These are phyloP conservation scores for Aspergillus aculeatus DNA, from an alignment of 2,329 filamentous ascomycete genomes.

Conservation along the genomic window DNA sequence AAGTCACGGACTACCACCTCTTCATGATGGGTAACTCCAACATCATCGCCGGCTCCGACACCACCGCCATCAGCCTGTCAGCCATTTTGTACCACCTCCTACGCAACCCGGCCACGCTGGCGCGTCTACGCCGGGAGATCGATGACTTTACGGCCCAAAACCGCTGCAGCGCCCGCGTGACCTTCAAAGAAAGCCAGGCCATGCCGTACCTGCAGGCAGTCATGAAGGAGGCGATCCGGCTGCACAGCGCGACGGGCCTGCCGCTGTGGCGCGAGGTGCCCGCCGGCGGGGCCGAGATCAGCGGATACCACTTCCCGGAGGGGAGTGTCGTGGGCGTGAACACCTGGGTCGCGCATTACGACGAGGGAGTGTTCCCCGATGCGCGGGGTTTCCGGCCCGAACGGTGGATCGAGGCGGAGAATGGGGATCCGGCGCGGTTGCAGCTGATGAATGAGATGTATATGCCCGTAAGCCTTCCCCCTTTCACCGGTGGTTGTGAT, in stretches of 20 bases:
- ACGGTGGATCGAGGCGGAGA: conserved; percentile 45
- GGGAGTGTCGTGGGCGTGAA: conserved; percentile 48
- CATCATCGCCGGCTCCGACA: conserved; percentile 42
- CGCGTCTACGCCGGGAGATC: conserved; percentile 34
- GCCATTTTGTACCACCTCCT: conserved; percentile 49
- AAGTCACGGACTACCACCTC: conserved; percentile 42
- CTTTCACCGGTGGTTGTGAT: neutral
- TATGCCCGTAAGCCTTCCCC: conserved; percentile 36
- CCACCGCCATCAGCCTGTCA: conserved; percentile 51
- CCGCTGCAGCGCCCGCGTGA: conserved; percentile 28
- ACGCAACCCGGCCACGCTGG: conserved; percentile 30
- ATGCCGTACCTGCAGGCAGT: conserved; percentile 55
- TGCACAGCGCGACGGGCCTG: conserved; percentile 51
- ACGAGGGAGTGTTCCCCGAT: conserved; percentile 46
- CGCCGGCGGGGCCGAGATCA: conserved; percentile 44
- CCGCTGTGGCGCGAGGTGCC: conserved; percentile 53
- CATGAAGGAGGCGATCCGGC: conserved; percentile 54
- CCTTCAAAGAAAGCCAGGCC: conserved; percentile 41
- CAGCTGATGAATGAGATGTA: conserved; percentile 40
- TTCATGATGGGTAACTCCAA: conserved; percentile 40
- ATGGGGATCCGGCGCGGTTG: conserved; percentile 26
- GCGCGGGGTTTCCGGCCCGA: conserved; percentile 47
- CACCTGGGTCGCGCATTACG: conserved; percentile 46
- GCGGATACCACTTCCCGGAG: conserved; percentile 42
- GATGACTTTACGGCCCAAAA: conserved; percentile 25